Base-by-base conservation (phyloP, 352 stramenopile species). In the Phytophthora citrophthora region DNA sequence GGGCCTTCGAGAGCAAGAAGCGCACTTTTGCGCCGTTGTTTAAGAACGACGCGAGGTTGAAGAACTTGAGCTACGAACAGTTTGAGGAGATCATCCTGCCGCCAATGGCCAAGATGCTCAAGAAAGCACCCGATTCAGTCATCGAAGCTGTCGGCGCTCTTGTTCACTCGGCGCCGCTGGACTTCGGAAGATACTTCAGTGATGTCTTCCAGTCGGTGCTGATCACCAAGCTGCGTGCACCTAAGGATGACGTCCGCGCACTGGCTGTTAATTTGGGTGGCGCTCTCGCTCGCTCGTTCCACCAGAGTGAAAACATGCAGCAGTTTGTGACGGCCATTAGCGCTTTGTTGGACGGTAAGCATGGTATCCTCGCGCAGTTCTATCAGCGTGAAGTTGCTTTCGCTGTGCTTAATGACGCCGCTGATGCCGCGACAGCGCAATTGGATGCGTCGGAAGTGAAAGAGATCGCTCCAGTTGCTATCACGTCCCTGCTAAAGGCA, bases 331-430 rank as follows among this genome's bases (percentile, higher is more conserved):
- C 67, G 0, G 67, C 87, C 13, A 76, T 95, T 56, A 65, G 70
- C 2, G 73, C 73, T 1, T 66, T 96, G 53, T 46, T 95, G 32
- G 86, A 94, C 27, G 87, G 87, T 26, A 94, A 95, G 49, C 79
- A 92, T 47, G 88, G 88, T 26, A 76, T 96, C 31, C 65, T 96
- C 29, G 88, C 88, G n/a, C 88, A 96, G 63, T 96, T 95, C 41
- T 96, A 95, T 65, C 84, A 91, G 70, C 85, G 88, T 34, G 83
- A 94, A 51, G 83, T 83, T 3, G 80, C 72, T 29, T 95, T 85
- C 29, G 70, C 68, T n/a, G 83, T 89, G 45, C 66, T 96, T 1
- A 76, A 72, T 4, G 66, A 90, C n/a, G 73, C 86, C 1, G 80
- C 76, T 0, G 80, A 89, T n/a, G 55, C 44, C 3, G 53, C 64